Percentiles rank a stretch among this genome's conserved stretches.
These are phyloP conservation scores for Kitagawia praeruptora DNA, from an alignment of 129 eudicot genomes.

Conservation along the genomic window DNA sequence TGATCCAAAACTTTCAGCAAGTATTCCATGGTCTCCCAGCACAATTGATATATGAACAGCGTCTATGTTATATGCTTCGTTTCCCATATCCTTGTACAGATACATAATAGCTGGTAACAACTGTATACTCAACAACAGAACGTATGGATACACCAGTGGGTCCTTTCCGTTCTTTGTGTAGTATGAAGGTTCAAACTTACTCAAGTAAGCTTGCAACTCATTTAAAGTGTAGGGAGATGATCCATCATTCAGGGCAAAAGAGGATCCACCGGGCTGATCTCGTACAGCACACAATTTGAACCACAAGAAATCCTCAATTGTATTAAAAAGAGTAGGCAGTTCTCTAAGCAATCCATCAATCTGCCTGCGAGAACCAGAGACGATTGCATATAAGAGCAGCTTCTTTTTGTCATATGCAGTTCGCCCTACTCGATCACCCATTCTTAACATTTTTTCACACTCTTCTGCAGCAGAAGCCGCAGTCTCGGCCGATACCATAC, in stretches of 20 bases:
- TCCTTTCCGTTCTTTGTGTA: constrained; percentile 92
- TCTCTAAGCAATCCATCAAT: constrained; percentile 85
- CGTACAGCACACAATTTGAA: constrained; percentile 86
- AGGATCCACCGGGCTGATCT: constrained; percentile 47
- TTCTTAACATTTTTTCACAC: constrained; percentile 81
- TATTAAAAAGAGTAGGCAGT: constrained; percentile 70
- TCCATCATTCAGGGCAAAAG: constrained; percentile 44
- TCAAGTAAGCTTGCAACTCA: constrained; percentile 76
- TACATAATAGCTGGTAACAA: constrained; percentile 65
- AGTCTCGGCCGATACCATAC: constrained; percentile 78
- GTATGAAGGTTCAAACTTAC: constrained; percentile 87
- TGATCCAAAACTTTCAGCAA: constrained; percentile 52
- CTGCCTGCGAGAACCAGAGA: constrained; percentile 87
- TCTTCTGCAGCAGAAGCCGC: constrained; percentile 94
- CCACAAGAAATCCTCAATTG: constrained; percentile 94
- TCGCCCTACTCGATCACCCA: constrained; percentile 79
- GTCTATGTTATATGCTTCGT: constrained; percentile 75
- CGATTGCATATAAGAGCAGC: constrained; percentile 68
- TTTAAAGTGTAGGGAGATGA: constrained; percentile 59
- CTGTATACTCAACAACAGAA: constrained; percentile 78
- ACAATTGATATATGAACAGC: constrained; percentile 70
- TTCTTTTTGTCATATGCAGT: constrained; percentile 87
- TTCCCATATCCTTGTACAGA: constrained; percentile 77
- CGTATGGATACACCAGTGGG: constrained; percentile 86
- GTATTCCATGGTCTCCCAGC: constrained; percentile 72